Conservation (phyloP, 768 basidiomycete species). For the Phlegmacium glaucopus region DNA sequence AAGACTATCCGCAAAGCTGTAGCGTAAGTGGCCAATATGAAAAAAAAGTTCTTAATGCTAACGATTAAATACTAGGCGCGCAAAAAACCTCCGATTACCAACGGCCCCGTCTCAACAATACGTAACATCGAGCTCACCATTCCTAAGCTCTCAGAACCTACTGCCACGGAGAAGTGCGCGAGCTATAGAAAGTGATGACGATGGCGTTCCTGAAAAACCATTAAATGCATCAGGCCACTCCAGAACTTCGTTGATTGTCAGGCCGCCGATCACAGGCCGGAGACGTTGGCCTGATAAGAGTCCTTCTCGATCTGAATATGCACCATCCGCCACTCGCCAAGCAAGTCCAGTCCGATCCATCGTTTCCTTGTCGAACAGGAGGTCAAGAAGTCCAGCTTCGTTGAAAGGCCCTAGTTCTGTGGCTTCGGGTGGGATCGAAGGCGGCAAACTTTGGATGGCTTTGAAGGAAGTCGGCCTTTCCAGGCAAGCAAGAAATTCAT, state of each 20-base stretch:
- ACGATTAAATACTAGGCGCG: conserved; percentile 52
- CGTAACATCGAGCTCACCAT: conserved; percentile 16
- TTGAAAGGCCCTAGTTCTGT: conserved; percentile 5
- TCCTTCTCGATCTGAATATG: conserved; percentile 18
- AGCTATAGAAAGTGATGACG: conserved; percentile 21
- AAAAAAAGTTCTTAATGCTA: neutral
- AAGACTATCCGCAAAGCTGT: conserved; percentile 78
- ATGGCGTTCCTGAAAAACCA: conserved; percentile 21
- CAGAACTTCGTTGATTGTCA: conserved; percentile 4
- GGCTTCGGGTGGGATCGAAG: conserved; percentile 8
- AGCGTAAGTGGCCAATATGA: conserved; percentile 53
- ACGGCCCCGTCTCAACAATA: conserved; percentile 43
- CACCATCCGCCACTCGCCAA: conserved; percentile 11
- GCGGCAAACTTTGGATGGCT: conserved; percentile 21
- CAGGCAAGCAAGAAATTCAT: conserved; percentile 14
- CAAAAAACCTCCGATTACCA: conserved; percentile 76
- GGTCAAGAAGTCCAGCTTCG: conserved; percentile 11
- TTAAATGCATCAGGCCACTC: neutral
- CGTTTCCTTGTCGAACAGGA: conserved; percentile 19
- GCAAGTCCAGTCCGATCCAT: conserved; percentile 24
- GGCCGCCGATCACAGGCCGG: conserved; percentile 2
- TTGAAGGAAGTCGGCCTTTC: conserved; percentile 16
- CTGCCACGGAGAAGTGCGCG: conserved; percentile 13
- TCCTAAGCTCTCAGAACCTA: conserved; percentile 6
- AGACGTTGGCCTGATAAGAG: conserved; percentile 20